Evolutionary conservation across 75 land plant species (phyloP), one percentile per base, ranked within the genome.

Genomic region (Isoetes taiwanensis): DNA sequence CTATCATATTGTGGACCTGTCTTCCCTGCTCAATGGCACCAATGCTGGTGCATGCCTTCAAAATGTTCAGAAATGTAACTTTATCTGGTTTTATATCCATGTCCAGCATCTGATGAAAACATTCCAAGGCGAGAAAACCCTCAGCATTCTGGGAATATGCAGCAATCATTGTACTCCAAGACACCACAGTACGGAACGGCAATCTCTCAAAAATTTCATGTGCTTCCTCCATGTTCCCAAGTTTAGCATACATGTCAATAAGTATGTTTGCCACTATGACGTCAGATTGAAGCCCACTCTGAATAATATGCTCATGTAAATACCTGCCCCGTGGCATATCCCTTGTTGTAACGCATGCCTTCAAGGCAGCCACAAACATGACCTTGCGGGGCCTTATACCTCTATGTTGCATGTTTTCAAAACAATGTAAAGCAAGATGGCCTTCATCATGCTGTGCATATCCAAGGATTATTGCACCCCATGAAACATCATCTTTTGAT

Each of bases 171-270:
- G n/a, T n/a, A n/a, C n/a, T n/a, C n/a, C n/a, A n/a, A n/a, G n/a
- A n/a, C n/a, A n/a, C n/a, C n/a, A n/a, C n/a, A n/a, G n/a, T n/a
- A n/a, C n/a, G n/a, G n/a, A n/a, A n/a, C 0, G 46, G 66, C 71
- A 85, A 73, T 0, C n/a, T n/a, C 0, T 68, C 52, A 46, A 82
- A 85, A 10, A 82, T 53, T 30, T 8, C 14, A 6, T 30, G 21
- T 0, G 81, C 81, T 3, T 11, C 61, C 0, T 16, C 57, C 62
- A 38, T 52, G 2, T 59, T 72, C 16, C 86, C 85, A 12, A 43
- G 71, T 41, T 85, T 85, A 1, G 70, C 64, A 64, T 85, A 85
- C 30, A 85, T 41, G 41, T 67, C 69, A 38, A 85, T 67, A 14
- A 85, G 72, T 6, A 75, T 57, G 42, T 82, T 82, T 5, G 54